Percentiles rank a stretch among this genome's conserved stretches.
Evolutionary conservation across 169 alveolate species (phyloP).

Genomic region (Eimeria necatrix): DNA sequence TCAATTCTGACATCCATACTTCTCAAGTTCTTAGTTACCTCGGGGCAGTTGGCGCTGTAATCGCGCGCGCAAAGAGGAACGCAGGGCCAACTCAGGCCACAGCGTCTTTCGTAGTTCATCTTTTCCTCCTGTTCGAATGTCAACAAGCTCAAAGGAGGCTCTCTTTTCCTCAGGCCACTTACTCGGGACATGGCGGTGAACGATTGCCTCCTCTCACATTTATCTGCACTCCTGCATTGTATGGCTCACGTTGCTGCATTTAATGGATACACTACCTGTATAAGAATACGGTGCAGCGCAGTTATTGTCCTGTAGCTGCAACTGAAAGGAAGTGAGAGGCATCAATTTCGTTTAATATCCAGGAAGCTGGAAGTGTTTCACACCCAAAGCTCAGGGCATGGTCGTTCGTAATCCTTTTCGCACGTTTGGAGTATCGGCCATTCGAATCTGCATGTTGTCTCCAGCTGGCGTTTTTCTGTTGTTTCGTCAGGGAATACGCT

Average conservation of each 20-base stretch:
- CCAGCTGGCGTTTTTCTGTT: conserved; percentile 53
- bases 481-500: conserved; percentile 9
- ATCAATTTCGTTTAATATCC: background rate
- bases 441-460: conserved; percentile 41
- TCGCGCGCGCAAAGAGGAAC: conserved; percentile 29
- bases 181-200: conserved; percentile 7
- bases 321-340: background rate
- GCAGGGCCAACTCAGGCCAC: conserved; percentile 75
- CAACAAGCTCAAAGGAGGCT: background rate
- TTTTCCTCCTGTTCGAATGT: conserved; percentile 50
- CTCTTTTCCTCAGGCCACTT: background rate
- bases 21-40: background rate
- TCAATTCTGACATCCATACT: background rate
- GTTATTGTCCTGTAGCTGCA: background rate
- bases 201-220: conserved; percentile 31
- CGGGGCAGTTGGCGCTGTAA: conserved; percentile 68
- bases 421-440: conserved; percentile 51
- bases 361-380: background rate
- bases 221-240: conserved; percentile 16
- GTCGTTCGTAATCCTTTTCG: conserved; percentile 71
- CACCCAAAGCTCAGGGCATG: conserved; percentile 76
- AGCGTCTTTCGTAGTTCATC: conserved; percentile 53
- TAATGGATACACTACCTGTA: background rate
- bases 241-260: background rate
- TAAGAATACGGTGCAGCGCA: conserved; percentile 68